phyloP scores from a whole-genome alignment of 2,329 filamentous ascomycete genomes.

The Celoporthe dispersa region DNA sequence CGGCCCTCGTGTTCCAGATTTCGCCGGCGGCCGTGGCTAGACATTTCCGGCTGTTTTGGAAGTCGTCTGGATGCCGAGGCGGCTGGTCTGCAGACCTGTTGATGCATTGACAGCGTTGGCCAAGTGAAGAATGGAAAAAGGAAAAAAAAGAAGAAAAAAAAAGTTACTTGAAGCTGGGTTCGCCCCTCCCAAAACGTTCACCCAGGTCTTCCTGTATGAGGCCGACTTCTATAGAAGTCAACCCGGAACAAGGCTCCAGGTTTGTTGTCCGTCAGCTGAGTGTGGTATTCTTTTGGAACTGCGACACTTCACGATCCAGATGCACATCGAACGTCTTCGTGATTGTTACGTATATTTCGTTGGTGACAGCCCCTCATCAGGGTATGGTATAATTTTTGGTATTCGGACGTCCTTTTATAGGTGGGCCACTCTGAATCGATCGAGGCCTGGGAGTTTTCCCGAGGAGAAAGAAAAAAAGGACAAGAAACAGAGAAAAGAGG shows the following conservation, averaged over 20 bases:
- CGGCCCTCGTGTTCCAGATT: conserved; percentile 20
- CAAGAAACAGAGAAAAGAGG: background rate
- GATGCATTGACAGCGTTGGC: background rate
- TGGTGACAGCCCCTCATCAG: background rate
- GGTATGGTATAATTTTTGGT: conserved; percentile 10
- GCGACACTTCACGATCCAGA: background rate
- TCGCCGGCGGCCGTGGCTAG: conserved; percentile 10
- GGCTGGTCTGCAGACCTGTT: conserved; percentile 1
- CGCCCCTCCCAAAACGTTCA: background rate
- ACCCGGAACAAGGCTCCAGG: background rate
- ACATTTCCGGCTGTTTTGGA: conserved; percentile 15
- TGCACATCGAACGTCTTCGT: background rate
- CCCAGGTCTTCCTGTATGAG: background rate
- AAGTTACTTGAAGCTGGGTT: background rate
- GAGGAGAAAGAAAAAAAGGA: background rate
- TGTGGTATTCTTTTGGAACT: background rate
- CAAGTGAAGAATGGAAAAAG: background rate
- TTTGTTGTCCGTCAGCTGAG: background rate
- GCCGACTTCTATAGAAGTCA: background rate
- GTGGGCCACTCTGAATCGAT: conserved; percentile 9
- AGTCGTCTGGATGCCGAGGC: background rate
- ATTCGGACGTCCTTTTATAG: conserved; percentile 11
- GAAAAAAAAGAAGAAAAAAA: no score
- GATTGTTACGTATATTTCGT: background rate
- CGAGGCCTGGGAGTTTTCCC: background rate